These are phyloP conservation scores for Gremmenia infestans DNA, from an alignment of 2,329 filamentous ascomycete genomes.

Conservation along the genomic window DNA sequence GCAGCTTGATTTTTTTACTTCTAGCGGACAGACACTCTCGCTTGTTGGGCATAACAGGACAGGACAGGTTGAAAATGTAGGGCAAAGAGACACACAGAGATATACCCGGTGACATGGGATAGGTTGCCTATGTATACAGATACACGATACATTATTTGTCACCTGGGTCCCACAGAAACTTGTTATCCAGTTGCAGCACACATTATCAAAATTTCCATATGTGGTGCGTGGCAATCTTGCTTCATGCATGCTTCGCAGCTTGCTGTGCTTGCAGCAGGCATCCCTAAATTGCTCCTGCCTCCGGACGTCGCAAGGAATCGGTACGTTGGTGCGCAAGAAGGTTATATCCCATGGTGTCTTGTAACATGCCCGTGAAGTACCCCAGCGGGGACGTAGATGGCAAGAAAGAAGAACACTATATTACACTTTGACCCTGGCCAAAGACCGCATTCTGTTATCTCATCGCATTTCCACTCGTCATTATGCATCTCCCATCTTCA, in stretches of 20 bases:
- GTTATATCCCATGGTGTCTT: not conserved
- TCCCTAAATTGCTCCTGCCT: not conserved
- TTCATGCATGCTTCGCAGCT: not conserved
- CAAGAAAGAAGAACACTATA: not conserved
- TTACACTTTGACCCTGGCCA: not conserved
- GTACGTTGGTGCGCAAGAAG: too few relatives aligned
- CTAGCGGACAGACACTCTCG: too few relatives aligned
- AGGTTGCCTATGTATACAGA: not conserved
- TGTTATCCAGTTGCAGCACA: not conserved
- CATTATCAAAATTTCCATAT: not conserved
- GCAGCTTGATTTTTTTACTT: too few relatives aligned
- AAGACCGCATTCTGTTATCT: too few relatives aligned
- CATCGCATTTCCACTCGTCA: too few relatives aligned
- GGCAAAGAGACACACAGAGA: not conserved
- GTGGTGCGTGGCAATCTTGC: not conserved
- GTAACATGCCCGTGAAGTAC: not conserved
- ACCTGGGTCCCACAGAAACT: not conserved
- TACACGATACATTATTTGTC: not conserved
- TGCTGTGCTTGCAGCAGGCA: not conserved
- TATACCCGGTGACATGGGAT: not conserved
- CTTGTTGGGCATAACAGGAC: too few relatives aligned
- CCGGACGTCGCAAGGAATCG: not conserved
- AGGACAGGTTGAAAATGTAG: too few relatives aligned
- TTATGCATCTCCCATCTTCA: not conserved
- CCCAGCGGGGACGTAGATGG: not conserved